Evolutionary conservation across 768 basidiomycete genomes (phyloP).

Genomic region (Termitomyces sp.): DNA sequence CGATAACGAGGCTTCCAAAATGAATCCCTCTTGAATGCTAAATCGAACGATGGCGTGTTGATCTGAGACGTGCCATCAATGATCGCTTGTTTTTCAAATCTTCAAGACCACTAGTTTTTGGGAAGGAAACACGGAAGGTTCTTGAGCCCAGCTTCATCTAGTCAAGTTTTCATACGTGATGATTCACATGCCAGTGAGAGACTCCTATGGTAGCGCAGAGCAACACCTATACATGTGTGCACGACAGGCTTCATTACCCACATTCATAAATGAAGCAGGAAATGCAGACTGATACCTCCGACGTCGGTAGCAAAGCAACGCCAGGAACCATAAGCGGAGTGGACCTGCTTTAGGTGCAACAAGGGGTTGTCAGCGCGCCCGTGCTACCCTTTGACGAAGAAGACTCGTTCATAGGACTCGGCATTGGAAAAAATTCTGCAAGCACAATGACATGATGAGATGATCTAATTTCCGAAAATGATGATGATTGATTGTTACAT

Average conservation of each 20-base stretch:
- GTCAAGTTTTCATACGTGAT: too few species aligned
- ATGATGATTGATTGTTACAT: background rate
- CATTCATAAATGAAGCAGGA: background rate
- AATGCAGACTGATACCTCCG: background rate
- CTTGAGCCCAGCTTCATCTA: background rate
- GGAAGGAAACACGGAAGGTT: background rate
- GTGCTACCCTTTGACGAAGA: constrained; percentile 4
- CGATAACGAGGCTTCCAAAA: background rate
- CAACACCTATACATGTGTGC: background rate
- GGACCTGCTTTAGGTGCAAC: background rate
- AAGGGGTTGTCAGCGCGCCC: constrained; percentile 4
- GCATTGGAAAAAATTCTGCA: background rate
- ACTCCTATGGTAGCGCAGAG: background rate
- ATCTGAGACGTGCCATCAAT: background rate
- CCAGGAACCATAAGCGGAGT: background rate
- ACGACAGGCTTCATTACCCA: background rate
- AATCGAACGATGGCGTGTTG: background rate
- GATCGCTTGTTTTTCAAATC: background rate
- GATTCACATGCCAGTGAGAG: background rate
- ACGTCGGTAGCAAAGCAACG: constrained; percentile 1
- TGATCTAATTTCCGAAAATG: background rate
- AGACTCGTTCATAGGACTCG: background rate
- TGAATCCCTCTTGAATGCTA: background rate
- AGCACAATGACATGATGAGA: background rate
- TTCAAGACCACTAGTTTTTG: background rate